Conservation (phyloP, 352 stramenopile genomes). For the Thraustotheca clavata region DNA sequence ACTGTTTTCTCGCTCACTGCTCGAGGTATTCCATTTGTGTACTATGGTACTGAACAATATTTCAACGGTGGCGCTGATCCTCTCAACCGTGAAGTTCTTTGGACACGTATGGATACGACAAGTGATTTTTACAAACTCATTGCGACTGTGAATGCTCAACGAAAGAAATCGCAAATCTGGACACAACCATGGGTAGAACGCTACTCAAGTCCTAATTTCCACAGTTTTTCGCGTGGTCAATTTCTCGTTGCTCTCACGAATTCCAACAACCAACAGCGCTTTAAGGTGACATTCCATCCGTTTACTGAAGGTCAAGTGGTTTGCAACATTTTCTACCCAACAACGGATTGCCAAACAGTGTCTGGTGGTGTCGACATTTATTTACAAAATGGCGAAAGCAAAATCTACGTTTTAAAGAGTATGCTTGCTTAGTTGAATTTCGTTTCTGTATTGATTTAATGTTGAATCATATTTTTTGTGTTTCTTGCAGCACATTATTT, state of each 20-base stretch:
- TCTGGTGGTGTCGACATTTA: constrained; percentile 6
- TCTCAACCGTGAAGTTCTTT: constrained; percentile 20
- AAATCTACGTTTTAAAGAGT: constrained; percentile 21
- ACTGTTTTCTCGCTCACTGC: constrained; percentile 12
- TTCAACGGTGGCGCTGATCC: constrained; percentile 23
- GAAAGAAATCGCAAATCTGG: constrained; percentile 9
- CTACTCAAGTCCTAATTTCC: constrained; percentile 19
- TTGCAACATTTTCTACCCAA: constrained; percentile 22
- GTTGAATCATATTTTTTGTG: no score
- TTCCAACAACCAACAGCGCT: constrained; percentile 2
- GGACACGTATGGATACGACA: constrained; percentile 8
- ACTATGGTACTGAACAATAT: constrained; percentile 26
- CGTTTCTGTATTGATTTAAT: no score
- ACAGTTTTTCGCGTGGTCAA: constrained; percentile 19
- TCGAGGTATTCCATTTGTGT: constrained; percentile 22
- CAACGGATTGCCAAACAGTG: constrained; percentile 18
- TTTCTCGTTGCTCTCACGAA: constrained; percentile 20
- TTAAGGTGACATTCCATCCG: constrained; percentile 19
- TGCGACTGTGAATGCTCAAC: background rate
- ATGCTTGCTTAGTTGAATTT: constrained; percentile 16
- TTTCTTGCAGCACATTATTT: no score
- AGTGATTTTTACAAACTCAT: constrained; percentile 6
- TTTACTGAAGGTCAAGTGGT: background rate
- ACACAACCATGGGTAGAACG: constrained; percentile 13
- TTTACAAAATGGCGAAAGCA: constrained; percentile 12